Conservation (phyloP, 139 green algal species). For the Astrephomene gubernaculifera region DNA sequence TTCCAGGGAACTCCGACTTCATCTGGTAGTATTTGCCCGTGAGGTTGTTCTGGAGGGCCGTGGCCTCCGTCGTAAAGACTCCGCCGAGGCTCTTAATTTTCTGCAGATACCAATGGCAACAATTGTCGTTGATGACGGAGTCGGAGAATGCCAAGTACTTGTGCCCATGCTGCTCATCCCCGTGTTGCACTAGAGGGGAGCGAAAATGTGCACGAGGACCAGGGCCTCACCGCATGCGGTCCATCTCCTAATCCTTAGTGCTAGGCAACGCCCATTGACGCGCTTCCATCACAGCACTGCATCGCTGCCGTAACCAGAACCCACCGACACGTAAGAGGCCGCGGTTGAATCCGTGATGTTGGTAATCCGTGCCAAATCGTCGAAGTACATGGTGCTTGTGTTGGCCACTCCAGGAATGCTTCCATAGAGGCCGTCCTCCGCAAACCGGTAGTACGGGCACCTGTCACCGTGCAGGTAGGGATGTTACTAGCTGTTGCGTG, state of each 20-base stretch:
- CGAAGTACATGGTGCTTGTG: conserved; percentile 57
- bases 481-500: too few relatives aligned
- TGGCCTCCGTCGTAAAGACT: background rate
- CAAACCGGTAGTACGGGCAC: conserved; percentile 75
- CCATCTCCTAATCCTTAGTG: too few relatives aligned
- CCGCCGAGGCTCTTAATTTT: conserved; percentile 15
- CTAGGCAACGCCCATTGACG: too few relatives aligned
- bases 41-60: conserved; percentile 14
- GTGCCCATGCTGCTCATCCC: too few relatives aligned
- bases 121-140: too few relatives aligned
- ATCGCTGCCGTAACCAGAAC: too few relatives aligned
- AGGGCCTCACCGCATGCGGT: too few relatives aligned
- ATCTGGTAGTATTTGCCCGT: conserved; percentile 69
- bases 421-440: conserved; percentile 64
- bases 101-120: background rate
- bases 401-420: conserved; percentile 35
- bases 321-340: conserved; percentile 25
- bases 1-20: conserved; percentile 66
- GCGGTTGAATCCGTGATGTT: conserved; percentile 8
- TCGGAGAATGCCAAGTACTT: too few relatives aligned
- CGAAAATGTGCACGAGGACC: too few relatives aligned
- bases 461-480: too few relatives aligned
- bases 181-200: too few relatives aligned
- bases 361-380: conserved; percentile 32
- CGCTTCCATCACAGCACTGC: too few relatives aligned